Conservation (phyloP, 176 grass and related monocot genomes). For the Bonia amplexicaulis region DNA sequence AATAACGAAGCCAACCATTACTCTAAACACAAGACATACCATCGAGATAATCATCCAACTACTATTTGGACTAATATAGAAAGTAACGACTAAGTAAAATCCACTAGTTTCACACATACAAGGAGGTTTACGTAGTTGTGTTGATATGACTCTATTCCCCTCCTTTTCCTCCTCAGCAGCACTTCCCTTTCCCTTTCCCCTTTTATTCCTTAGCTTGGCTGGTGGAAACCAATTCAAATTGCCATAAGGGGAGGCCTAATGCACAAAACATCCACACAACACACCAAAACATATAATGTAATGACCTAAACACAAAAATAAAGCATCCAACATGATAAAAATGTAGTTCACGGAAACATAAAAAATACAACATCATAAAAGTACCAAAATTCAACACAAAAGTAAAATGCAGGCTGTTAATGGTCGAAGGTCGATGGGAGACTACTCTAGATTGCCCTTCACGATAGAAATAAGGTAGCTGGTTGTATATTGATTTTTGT, state of each 20-base stretch:
- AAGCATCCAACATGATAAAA: not conserved
- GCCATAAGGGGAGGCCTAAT: not conserved
- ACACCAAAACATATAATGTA: not conserved
- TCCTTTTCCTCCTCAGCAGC: not conserved
- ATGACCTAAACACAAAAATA: not conserved
- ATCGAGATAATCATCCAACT: not conserved
- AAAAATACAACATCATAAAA: not conserved
- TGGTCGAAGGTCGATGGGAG: not conserved
- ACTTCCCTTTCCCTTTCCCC: not conserved
- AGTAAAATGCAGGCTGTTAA: not conserved
- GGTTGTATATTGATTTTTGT: not conserved
- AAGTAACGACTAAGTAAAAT: not conserved
- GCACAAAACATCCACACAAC: not conserved
- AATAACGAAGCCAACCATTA: not conserved
- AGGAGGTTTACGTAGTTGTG: not conserved
- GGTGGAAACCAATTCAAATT: not conserved
- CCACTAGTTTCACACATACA: not conserved
- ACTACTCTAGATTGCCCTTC: not conserved
- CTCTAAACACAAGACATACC: not conserved
- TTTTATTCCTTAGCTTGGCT: not conserved
- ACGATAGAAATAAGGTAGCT: not conserved
- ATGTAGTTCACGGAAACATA: not conserved
- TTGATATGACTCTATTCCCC: too few relatives aligned
- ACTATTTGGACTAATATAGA: not conserved
- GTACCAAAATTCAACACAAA: not conserved